phyloP scores from a whole-genome alignment of 176 grass and related monocot species.

The Oryza nivara region DNA sequence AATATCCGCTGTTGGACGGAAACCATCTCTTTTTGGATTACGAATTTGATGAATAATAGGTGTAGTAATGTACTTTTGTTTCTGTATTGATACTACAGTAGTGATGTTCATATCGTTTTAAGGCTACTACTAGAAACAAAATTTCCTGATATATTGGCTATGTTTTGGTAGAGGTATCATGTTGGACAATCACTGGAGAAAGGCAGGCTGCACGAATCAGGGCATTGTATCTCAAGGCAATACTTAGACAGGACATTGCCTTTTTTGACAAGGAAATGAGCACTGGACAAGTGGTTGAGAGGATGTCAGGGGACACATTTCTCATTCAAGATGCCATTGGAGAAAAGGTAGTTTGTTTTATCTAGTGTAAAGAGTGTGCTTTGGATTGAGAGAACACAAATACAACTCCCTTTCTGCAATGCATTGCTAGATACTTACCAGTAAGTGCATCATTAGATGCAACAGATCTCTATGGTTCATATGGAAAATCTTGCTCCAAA shows the following conservation, averaged over 20 bases:
- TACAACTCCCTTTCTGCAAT: not conserved
- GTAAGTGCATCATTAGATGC: not conserved
- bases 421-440: not conserved
- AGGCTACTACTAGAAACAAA: not conserved
- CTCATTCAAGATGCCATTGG: conserved; percentile 62
- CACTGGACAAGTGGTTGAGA: conserved; percentile 50
- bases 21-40: not conserved
- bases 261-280: conserved; percentile 55
- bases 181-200: conserved; percentile 60
- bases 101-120: not conserved
- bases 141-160: not conserved
- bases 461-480: not conserved
- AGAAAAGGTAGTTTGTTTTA: conserved; percentile 41
- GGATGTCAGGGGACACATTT: conserved; percentile 53
- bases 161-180: conserved; percentile 53
- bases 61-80: not conserved
- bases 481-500: not conserved
- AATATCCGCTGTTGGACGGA: not conserved
- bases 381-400: not conserved
- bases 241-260: conserved; percentile 50
- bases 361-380: not conserved
- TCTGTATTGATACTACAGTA: not conserved
- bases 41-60: not conserved
- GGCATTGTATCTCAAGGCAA: conserved; percentile 45
- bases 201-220: conserved; percentile 48